phyloP scores from a whole-genome alignment of 208 protist genomes.

The Trypanosomatidae sp. region DNA sequence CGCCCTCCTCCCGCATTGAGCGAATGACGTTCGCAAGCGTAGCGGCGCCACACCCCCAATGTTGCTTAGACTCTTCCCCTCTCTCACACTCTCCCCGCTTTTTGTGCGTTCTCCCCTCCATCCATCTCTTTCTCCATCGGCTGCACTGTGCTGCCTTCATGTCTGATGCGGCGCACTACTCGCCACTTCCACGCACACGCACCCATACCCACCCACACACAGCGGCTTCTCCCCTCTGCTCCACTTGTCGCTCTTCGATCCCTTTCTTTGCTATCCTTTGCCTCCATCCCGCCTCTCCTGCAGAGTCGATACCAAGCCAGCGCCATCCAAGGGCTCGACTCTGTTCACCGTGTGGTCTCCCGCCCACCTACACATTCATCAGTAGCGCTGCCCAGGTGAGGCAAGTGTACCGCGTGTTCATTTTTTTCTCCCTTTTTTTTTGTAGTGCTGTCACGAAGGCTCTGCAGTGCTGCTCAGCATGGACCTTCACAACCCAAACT shows the following conservation, averaged over 20 bases:
- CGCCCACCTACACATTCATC: not conserved
- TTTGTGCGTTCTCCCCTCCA: not conserved
- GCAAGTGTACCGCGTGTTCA: not conserved
- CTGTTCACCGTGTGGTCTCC: not conserved
- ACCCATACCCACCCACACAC: not conserved
- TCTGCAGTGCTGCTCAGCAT: not conserved
- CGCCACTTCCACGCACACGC: not conserved
- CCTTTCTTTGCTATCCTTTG: not conserved
- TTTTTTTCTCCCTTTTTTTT: not conserved
- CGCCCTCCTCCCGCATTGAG: not conserved
- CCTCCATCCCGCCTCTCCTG: not conserved
- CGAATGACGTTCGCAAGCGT: too few relatives aligned
- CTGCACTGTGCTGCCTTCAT: not conserved
- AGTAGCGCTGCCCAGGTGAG: not conserved
- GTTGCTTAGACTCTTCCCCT: not conserved
- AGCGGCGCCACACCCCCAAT: not conserved
- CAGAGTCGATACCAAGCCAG: not conserved
- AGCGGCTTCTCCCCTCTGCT: not conserved
- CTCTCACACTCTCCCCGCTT: not conserved
- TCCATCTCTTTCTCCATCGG: not conserved
- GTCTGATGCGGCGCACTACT: too few relatives aligned
- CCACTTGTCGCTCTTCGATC: not conserved
- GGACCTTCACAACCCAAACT: constrained; percentile 10
- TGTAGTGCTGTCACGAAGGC: not conserved
- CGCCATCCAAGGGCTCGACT: not conserved